phyloP scores from a whole-genome alignment of 257 asterid species.

The Fraxinus quadrangulata region DNA sequence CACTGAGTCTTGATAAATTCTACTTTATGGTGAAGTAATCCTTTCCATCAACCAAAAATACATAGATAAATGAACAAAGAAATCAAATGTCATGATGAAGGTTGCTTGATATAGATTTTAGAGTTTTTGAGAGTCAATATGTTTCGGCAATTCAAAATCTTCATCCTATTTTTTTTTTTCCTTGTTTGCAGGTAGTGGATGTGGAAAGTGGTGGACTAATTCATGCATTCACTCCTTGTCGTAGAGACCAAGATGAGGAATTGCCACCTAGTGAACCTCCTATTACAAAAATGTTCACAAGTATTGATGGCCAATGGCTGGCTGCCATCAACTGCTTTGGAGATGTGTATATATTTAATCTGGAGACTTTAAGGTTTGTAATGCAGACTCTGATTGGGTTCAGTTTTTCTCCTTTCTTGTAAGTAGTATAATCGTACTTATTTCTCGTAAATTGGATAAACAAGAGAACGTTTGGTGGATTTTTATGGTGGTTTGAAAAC shows the following conservation, averaged over 20 bases:
- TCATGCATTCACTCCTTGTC: constrained; percentile 65
- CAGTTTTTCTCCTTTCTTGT: neutral
- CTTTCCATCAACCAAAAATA: constrained; percentile 1
- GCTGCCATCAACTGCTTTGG: constrained; percentile 92
- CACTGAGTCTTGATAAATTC: neutral
- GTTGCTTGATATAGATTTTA: neutral
- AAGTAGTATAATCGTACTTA: neutral
- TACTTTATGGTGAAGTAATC: neutral
- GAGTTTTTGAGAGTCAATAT: neutral
- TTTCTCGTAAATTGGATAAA: neutral
- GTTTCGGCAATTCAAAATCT: neutral
- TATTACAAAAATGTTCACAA: constrained; percentile 80
- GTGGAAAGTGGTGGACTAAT: constrained; percentile 45
- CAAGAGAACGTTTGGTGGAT: neutral
- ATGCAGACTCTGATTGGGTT: neutral
- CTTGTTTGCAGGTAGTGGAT: constrained; percentile 61
- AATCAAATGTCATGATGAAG: neutral
- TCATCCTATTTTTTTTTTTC: neutral
- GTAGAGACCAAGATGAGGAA: constrained; percentile 49
- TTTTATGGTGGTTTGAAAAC: neutral
- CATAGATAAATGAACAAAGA: neutral
- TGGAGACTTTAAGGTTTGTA: constrained; percentile 70
- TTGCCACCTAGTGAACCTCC: constrained; percentile 81
- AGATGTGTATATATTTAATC: constrained; percentile 78
- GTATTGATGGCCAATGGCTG: constrained; percentile 81